phyloP scores from a whole-genome alignment of 768 basidiomycete species.

The Harrya chromipes region DNA sequence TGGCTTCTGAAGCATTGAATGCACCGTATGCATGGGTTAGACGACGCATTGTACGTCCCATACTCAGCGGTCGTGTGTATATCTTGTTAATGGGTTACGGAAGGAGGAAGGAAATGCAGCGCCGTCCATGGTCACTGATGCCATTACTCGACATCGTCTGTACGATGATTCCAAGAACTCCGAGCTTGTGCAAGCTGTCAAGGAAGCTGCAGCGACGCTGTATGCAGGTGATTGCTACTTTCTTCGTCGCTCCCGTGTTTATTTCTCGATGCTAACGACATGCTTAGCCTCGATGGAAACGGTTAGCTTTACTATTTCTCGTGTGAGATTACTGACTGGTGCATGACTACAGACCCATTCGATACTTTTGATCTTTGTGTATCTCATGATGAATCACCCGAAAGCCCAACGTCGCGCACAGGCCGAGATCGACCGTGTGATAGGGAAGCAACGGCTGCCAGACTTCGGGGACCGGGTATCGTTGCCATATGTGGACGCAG shows the following conservation, averaged over 20 bases:
- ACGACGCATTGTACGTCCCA: background rate
- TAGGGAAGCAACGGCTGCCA: slow-evolving; percentile 30
- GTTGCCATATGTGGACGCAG: slow-evolving; percentile 35
- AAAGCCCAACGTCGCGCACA: slow-evolving; percentile 28
- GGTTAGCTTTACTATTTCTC: slow-evolving; percentile 13
- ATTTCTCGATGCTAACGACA: background rate
- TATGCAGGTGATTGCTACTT: slow-evolving; percentile 15
- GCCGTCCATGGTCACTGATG: slow-evolving; percentile 16
- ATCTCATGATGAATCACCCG: slow-evolving; percentile 30
- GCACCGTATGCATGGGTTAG: slow-evolving; percentile 11
- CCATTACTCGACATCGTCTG: slow-evolving; percentile 4
- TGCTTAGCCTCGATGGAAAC: slow-evolving; percentile 30
- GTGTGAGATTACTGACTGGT: background rate
- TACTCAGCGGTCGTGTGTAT: background rate
- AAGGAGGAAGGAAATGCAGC: slow-evolving; percentile 6
- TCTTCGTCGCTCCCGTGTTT: background rate
- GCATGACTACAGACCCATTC: slow-evolving; percentile 23
- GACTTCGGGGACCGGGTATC: slow-evolving; percentile 25
- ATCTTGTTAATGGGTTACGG: background rate
- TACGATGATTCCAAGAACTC: background rate
- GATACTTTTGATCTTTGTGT: slow-evolving; percentile 24
- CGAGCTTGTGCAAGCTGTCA: slow-evolving; percentile 12
- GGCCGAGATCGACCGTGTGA: slow-evolving; percentile 29
- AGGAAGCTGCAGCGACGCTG: slow-evolving; percentile 14
- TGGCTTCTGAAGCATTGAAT: slow-evolving; percentile 3